Conservation (phyloP, 441 rosid genomes). For the Iberis amara region DNA sequence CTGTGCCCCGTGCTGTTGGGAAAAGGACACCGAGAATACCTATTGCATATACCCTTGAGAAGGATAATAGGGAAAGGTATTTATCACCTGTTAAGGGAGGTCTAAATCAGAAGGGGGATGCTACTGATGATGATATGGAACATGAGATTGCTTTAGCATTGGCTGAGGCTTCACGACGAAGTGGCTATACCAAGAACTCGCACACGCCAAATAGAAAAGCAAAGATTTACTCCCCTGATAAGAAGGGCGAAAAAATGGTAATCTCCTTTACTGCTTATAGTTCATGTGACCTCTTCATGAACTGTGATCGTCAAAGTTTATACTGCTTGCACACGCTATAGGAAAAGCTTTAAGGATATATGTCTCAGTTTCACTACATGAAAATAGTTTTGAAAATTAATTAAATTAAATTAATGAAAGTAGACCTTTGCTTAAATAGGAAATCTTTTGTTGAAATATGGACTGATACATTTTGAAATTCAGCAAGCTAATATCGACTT, state of each 20-base stretch:
- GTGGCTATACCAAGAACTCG: slow-evolving; percentile 44
- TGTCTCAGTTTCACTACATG: slow-evolving; percentile 2
- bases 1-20: slow-evolving; percentile 51
- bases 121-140: slow-evolving; percentile 49
- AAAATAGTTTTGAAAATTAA: neutral
- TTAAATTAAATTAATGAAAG: neutral
- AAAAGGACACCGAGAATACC: slow-evolving; percentile 61
- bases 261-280: slow-evolving; percentile 20
- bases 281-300: slow-evolving; percentile 12
- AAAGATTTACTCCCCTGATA: slow-evolving; percentile 36
- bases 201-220: slow-evolving; percentile 42
- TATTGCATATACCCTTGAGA: slow-evolving; percentile 41
- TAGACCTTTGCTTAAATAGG: slow-evolving; percentile 3
- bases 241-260: slow-evolving; percentile 41
- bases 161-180: slow-evolving; percentile 51
- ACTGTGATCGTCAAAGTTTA: slow-evolving; percentile 6
- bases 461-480: slow-evolving; percentile 28
- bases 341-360: slow-evolving; percentile 9
- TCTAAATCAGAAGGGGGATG: slow-evolving; percentile 44
- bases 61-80: slow-evolving; percentile 48
- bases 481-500: slow-evolving; percentile 66
- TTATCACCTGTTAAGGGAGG: slow-evolving; percentile 57
- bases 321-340: neutral
- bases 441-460: slow-evolving; percentile 10
- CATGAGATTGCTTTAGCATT: slow-evolving; percentile 49